These are phyloP conservation scores for Xylaria sp. DNA, from an alignment of 2,329 filamentous ascomycete species.

Conservation along the genomic window DNA sequence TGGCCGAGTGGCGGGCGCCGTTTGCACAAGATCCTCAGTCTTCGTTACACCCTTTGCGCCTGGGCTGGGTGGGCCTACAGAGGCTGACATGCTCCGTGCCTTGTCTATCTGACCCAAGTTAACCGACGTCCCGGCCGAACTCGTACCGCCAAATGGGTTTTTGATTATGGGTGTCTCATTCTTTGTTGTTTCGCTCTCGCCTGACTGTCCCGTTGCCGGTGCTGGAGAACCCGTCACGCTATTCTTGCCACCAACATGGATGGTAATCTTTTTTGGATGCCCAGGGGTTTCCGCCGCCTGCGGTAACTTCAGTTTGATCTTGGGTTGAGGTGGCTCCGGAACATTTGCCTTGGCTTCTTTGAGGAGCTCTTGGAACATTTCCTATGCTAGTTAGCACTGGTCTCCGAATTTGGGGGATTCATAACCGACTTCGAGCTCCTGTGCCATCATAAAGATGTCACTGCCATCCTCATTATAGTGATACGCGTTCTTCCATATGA, in stretches of 20 bases:
- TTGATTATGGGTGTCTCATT: constrained; percentile 46
- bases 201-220: constrained; percentile 52
- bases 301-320: constrained; percentile 82
- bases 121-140: constrained; percentile 42
- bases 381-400: constrained; percentile 57
- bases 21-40: constrained; percentile 52
- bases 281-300: constrained; percentile 57
- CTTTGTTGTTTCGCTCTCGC: constrained; percentile 50
- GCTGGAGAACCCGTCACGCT: constrained; percentile 65
- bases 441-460: constrained; percentile 80
- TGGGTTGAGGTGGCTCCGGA: constrained; percentile 76
- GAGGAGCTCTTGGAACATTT: constrained; percentile 74
- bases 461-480: constrained; percentile 94
- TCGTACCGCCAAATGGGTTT: constrained; percentile 47
- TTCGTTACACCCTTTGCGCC: constrained; percentile 51
- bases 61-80: constrained; percentile 60
- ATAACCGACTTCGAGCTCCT: constrained; percentile 76
- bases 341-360: constrained; percentile 78
- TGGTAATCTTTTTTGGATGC: constrained; percentile 73
- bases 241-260: constrained; percentile 72
- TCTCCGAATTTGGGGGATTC: constrained; percentile 5
- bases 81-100: constrained; percentile 55
- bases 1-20: constrained; percentile 50
- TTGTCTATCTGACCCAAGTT: constrained; percentile 53
- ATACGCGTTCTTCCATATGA: constrained; percentile 88